Evolutionary conservation across 495 filamentous ascomycete species (phyloP), one percentile per base, ranked within the genome.

Genomic region (Aspergillus bertholletiae): DNA sequence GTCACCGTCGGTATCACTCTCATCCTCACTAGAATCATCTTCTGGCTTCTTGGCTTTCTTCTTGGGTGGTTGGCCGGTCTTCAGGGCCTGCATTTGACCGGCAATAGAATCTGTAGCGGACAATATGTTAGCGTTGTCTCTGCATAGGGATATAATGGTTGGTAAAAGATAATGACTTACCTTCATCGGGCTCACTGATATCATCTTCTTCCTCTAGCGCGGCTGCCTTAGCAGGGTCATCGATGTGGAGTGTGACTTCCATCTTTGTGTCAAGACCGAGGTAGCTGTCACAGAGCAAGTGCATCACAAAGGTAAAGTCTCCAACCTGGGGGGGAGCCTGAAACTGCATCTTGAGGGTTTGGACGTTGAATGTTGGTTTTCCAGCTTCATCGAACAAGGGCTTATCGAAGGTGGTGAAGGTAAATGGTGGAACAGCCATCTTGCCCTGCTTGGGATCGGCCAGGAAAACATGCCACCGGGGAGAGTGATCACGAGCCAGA

Each of bases 341-440:
- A 74, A 98, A 98, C 72, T 97, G 94, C 73, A 95, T 91, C 75
- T 96, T 96, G 63, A 97, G 78, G 12, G 94, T 97, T 70, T 96
- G 90, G 73, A 98, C 84, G 57, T 89, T 84, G 73, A 88, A 97
- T 5, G 92, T 96, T 17, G 90, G 90, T 58, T 86, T 86, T 50
- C 87, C 88, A 32, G 76, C 79, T 40, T 80, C 78, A 54, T 87
- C 82, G 55, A 88, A 88, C 34, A 96, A 78, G 9, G 88, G 87
- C 76, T 92, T 89, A 72, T 96, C 89, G 59, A 97, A 97, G 22
- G 85, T 84, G 3, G 84, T 84, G 70, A 97, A 96, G 1, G 89
- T 90, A 62, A 94, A 95, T 0, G 94, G 95, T 5, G 92, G 95
- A 2, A 98, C 92, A 48, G 91, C 91, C 71, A 98, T 89, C 68